phyloP scores from a whole-genome alignment of 2,329 filamentous ascomycete species.

The Trichoderma sp. region DNA sequence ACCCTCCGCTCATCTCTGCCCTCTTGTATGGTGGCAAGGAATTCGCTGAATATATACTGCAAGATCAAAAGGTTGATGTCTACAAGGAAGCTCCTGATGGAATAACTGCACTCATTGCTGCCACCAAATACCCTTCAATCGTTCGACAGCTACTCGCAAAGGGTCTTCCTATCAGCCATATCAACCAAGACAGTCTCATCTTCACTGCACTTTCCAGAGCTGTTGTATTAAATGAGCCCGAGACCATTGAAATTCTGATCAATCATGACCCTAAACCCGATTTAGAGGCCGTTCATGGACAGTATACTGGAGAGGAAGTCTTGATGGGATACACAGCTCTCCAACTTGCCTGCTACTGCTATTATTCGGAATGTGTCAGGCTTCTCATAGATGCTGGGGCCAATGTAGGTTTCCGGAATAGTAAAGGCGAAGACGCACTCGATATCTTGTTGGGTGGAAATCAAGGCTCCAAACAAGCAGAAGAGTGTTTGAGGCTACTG shows the following conservation, averaged over 20 bases:
- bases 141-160: not conserved
- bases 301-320: accelerated
- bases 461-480: not conserved
- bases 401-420: not conserved
- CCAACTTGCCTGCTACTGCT: not conserved
- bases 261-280: not conserved
- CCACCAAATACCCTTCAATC: not conserved
- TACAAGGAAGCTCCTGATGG: not conserved
- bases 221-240: not conserved
- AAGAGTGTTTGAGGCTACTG: not conserved
- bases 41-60: not conserved
- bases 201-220: not conserved
- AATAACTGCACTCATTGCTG: not conserved
- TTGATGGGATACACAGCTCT: not conserved
- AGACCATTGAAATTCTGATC: not conserved
- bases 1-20: not conserved
- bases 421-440: not conserved
- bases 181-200: not conserved
- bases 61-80: not conserved
- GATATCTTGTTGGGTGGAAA: not conserved
- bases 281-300: not conserved
- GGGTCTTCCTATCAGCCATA: not conserved
- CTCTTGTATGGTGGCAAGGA: not conserved
- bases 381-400: not conserved
- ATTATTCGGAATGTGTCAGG: not conserved